phyloP scores from a whole-genome alignment of 306 rosid species.

The Corylus americana region DNA sequence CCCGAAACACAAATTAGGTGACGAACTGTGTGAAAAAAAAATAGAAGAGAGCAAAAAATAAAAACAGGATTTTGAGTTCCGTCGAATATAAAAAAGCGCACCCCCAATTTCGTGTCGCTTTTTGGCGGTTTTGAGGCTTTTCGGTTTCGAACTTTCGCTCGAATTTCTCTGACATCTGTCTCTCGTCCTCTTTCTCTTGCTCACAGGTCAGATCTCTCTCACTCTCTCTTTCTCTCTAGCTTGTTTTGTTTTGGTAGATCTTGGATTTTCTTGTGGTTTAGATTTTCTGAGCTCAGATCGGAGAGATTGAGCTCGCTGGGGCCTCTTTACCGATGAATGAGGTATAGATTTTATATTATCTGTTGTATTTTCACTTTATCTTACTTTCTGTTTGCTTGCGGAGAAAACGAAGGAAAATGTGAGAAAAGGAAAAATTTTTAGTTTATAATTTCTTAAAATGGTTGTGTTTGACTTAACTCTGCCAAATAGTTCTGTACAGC shows the following conservation, averaged over 20 bases:
- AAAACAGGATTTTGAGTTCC: slow-evolving; percentile 34
- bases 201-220: slow-evolving; percentile 49
- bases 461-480: not conserved
- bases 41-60: not conserved
- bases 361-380: not conserved
- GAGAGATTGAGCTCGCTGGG: slow-evolving; percentile 35
- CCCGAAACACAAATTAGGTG: slow-evolving; percentile 41
- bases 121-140: slow-evolving; percentile 70
- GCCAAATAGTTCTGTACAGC: slow-evolving; percentile 4
- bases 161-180: slow-evolving; percentile 28
- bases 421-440: not conserved
- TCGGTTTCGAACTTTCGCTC: slow-evolving; percentile 62
- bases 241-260: slow-evolving; percentile 16
- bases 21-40: slow-evolving; percentile 10
- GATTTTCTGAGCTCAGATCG: slow-evolving; percentile 32
- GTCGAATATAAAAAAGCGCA: slow-evolving; percentile 36
- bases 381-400: slow-evolving; percentile 31
- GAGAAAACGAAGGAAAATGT: slow-evolving; percentile 26
- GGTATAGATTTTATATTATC: slow-evolving; percentile 17
- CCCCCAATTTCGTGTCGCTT: slow-evolving; percentile 42
- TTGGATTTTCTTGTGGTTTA: slow-evolving; percentile 5
- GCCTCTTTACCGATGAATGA: slow-evolving; percentile 27
- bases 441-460: not conserved
- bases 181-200: slow-evolving; percentile 23
- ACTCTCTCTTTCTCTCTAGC: not conserved